These are phyloP conservation scores for Candida xyloterini DNA, from an alignment of 805 yeast genomes.

Conservation along the genomic window DNA sequence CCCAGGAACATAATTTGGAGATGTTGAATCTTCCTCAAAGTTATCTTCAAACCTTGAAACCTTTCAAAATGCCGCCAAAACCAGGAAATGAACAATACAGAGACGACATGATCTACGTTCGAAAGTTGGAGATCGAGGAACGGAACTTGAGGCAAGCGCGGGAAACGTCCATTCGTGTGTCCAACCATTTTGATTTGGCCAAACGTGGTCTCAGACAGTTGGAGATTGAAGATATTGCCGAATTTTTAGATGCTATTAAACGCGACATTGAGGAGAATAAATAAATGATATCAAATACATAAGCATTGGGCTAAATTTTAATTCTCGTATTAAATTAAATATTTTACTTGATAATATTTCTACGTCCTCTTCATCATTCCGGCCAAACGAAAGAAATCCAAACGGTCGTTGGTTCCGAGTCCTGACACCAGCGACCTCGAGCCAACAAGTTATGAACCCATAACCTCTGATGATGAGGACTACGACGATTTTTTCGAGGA, in stretches of 20 bases:
- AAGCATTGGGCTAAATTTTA: not conserved
- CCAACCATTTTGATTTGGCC: slow-evolving; percentile 23
- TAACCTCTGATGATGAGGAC: slow-evolving; percentile 7
- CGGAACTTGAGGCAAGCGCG: slow-evolving; percentile 18
- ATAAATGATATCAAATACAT: not conserved
- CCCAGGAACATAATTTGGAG: slow-evolving; percentile 34
- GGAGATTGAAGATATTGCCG: slow-evolving; percentile 28
- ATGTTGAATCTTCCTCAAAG: slow-evolving; percentile 33
- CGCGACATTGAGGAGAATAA: slow-evolving; percentile 6
- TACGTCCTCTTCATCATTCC: slow-evolving; percentile 3
- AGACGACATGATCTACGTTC: slow-evolving; percentile 32
- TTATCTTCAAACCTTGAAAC: slow-evolving; percentile 23
- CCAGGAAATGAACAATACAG: slow-evolving; percentile 34
- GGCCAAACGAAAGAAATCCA: slow-evolving; percentile 10
- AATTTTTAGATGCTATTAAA: slow-evolving; percentile 25
- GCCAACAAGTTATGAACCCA: not conserved
- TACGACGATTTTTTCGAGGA: slow-evolving; percentile 23
- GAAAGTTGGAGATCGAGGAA: slow-evolving; percentile 32
- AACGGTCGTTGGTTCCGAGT: slow-evolving; percentile 1
- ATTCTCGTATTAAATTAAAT: slow-evolving; percentile 1
- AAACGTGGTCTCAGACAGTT: slow-evolving; percentile 25
- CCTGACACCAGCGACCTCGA: slow-evolving; percentile 1
- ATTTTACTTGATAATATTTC: slow-evolving; percentile 1
- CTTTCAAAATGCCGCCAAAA: slow-evolving; percentile 18
- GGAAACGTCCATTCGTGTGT: slow-evolving; percentile 15